Conservation (phyloP, 768 basidiomycete genomes). For the Floccularia luteovirens region DNA sequence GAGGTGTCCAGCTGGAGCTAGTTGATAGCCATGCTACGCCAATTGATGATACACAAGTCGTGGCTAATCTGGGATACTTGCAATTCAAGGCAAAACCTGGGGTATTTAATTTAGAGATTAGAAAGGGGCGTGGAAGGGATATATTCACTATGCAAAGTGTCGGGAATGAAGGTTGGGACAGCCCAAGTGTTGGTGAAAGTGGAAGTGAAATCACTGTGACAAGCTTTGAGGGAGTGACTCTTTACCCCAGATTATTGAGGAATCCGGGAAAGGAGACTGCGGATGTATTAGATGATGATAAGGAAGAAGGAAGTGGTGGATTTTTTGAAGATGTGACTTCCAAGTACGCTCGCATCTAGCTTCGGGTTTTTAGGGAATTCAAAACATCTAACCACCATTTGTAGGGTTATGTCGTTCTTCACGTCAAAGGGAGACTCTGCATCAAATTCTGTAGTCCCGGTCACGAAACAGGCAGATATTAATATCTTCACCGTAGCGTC, state of each 20-base stretch:
- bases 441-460: constrained; percentile 12
- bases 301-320: constrained; percentile 22
- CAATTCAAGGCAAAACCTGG: constrained; percentile 95
- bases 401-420: constrained; percentile 40
- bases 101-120: constrained; percentile 74
- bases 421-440: constrained; percentile 20
- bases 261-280: constrained; percentile 69
- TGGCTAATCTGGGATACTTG: constrained; percentile 92
- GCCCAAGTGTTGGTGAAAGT: constrained; percentile 55
- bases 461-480: constrained; percentile 72
- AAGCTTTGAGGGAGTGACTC: constrained; percentile 84
- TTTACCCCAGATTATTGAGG: constrained; percentile 75
- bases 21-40: constrained; percentile 31
- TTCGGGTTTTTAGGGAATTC: no score
- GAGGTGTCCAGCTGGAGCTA: constrained; percentile 89
- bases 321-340: constrained; percentile 42
- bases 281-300: constrained; percentile 64
- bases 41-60: constrained; percentile 85
- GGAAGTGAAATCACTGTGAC: constrained; percentile 77
- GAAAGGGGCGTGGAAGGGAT: constrained; percentile 72
- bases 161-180: constrained; percentile 87
- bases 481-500: constrained; percentile 99
- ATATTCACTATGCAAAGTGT: constrained; percentile 81
- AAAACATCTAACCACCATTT: constrained; percentile 12
- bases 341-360: constrained; percentile 47